Conservation (phyloP, 2,329 filamentous ascomycete species). For the Alternaria arborescens region DNA sequence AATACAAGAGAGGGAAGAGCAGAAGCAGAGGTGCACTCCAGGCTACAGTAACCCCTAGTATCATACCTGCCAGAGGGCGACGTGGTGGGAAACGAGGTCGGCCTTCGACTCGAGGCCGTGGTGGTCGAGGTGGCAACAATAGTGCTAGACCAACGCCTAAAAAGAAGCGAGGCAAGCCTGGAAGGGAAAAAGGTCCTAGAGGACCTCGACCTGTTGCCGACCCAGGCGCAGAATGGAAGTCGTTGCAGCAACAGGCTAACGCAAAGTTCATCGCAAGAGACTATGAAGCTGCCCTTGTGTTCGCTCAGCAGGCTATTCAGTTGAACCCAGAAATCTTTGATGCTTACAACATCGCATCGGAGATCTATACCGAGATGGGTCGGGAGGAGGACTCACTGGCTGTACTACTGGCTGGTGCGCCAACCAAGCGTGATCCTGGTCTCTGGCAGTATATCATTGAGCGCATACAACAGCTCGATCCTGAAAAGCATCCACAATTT, state of each 20-base stretch:
- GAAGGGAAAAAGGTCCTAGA: conserved; percentile 44
- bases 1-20: conserved; percentile 27
- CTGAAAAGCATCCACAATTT: conserved; percentile 39
- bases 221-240: conserved; percentile 75
- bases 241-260: conserved; percentile 71
- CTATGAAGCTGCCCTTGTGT: conserved; percentile 59
- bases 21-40: conserved; percentile 8
- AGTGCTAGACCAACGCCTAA: conserved; percentile 29
- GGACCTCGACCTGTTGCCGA: conserved; percentile 67
- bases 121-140: conserved; percentile 34
- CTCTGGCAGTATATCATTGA: conserved; percentile 67
- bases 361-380: conserved; percentile 65
- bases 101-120: conserved; percentile 36
- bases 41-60: background rate
- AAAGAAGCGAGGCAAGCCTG: conserved; percentile 34
- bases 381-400: conserved; percentile 64
- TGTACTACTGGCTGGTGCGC: conserved; percentile 66
- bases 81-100: conserved; percentile 38
- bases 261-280: conserved; percentile 71
- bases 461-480: conserved; percentile 59
- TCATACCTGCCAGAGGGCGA: conserved; percentile 17
- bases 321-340: conserved; percentile 69
- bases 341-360: conserved; percentile 67
- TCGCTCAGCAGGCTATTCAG: conserved; percentile 47
- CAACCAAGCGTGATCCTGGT: conserved; percentile 64